A percentile compares a stretch with the other conserved stretches of the same genome.
Conservation (phyloP, 352 stramenopile species). For the Phytopythium vexans region DNA sequence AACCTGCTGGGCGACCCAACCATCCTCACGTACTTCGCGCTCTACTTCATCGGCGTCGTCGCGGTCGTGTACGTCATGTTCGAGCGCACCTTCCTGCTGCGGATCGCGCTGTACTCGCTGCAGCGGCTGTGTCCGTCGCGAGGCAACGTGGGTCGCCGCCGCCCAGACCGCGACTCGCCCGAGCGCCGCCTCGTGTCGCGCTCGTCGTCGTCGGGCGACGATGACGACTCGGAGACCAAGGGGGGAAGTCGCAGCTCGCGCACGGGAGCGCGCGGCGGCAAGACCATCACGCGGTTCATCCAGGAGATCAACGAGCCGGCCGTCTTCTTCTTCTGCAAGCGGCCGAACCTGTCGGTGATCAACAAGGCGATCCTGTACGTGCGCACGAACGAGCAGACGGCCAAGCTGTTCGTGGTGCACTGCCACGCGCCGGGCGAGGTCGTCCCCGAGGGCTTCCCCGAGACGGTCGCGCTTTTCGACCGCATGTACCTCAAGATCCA, state of each 20-base stretch:
- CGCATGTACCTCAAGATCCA: slow-evolving; percentile 95
- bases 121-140: slow-evolving; percentile 76
- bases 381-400: slow-evolving; percentile 92
- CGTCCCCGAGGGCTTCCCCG: slow-evolving; percentile 69
- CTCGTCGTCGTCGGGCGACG: slow-evolving; percentile 64
- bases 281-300: slow-evolving; percentile 84
- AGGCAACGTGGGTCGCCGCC: slow-evolving; percentile 8
- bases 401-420: slow-evolving; percentile 90
- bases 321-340: slow-evolving; percentile 94
- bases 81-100: slow-evolving; percentile 83
- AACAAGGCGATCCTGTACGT: slow-evolving; percentile 97
- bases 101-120: slow-evolving; percentile 77
- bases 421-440: slow-evolving; percentile 63
- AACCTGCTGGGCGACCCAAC: slow-evolving; percentile 85
- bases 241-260: slow-evolving; percentile 16
- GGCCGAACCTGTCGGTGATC: slow-evolving; percentile 89
- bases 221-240: slow-evolving; percentile 15
- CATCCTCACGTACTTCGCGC: slow-evolving; percentile 86
- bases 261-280: slow-evolving; percentile 76
- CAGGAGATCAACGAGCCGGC: slow-evolving; percentile 87
- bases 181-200: slow-evolving; percentile 37
- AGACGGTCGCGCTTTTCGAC: slow-evolving; percentile 90
- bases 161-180: slow-evolving; percentile 5
- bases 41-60: slow-evolving; percentile 85
- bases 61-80: slow-evolving; percentile 88